Conservation (phyloP, 129 eudicot species). For the Flaveria trinervia region DNA sequence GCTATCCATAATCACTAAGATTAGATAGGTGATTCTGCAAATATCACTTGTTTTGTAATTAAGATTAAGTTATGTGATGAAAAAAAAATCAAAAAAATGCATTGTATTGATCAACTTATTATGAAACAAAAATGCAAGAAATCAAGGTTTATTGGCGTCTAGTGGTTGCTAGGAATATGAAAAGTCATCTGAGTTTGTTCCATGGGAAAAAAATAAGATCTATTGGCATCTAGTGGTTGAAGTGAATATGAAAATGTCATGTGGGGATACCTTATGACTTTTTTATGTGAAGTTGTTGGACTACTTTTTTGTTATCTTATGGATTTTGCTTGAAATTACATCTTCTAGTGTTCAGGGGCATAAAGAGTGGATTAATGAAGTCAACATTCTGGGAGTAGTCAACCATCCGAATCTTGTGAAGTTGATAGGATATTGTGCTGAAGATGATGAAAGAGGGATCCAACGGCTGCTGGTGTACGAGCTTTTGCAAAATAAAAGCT, state of each 20-base stretch:
- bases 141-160: too few species aligned
- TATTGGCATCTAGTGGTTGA: too few species aligned
- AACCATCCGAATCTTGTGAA: slow-evolving; percentile 87
- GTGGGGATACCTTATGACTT: slow-evolving; percentile 24
- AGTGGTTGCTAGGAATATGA: background rate
- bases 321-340: slow-evolving; percentile 33
- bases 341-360: slow-evolving; percentile 87
- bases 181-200: too few species aligned
- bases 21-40: too few species aligned
- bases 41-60: too few species aligned
- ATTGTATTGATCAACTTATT: background rate
- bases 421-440: slow-evolving; percentile 77
- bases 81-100: background rate
- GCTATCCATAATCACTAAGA: too few species aligned
- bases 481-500: slow-evolving; percentile 70
- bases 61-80: slow-evolving; percentile 1
- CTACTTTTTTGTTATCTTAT: slow-evolving; percentile 34
- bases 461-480: slow-evolving; percentile 74
- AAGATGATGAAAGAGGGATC: slow-evolving; percentile 75
- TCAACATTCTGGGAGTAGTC: slow-evolving; percentile 68
- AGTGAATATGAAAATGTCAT: background rate
- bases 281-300: slow-evolving; percentile 1
- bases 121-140: background rate
- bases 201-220: too few species aligned
- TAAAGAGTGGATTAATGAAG: slow-evolving; percentile 87